phyloP scores from a whole-genome alignment of 192 early-diverging fungal species.

The Umbelopsis vinacea region DNA sequence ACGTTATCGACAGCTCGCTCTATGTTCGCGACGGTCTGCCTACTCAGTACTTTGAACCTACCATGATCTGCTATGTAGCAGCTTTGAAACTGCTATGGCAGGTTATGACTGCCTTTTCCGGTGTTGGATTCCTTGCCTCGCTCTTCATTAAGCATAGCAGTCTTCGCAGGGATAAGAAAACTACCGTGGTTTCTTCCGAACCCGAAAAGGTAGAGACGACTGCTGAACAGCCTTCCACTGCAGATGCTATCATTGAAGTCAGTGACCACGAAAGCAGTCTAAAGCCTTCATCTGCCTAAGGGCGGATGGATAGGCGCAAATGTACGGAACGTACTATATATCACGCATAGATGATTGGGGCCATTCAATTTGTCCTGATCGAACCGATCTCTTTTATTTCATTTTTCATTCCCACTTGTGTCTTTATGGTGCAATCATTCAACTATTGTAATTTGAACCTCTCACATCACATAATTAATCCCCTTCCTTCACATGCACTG shows the following conservation, averaged over 20 bases:
- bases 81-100: constrained; percentile 34
- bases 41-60: constrained; percentile 14
- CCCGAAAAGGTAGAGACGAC: background rate
- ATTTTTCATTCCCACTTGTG: too few species aligned
- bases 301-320: too few species aligned
- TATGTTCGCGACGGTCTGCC: constrained; percentile 33
- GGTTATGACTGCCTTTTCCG: constrained; percentile 25
- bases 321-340: background rate
- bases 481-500: too few species aligned
- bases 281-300: background rate
- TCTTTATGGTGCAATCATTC: too few species aligned
- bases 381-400: too few species aligned
- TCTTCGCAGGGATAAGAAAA: constrained; percentile 7
- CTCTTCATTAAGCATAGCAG: constrained; percentile 17
- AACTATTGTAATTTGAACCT: too few species aligned
- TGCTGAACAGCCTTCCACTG: background rate
- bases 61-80: constrained; percentile 28
- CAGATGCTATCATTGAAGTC: background rate
- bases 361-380: too few species aligned
- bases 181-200: background rate
- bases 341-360: background rate
- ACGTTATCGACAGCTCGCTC: constrained; percentile 23
- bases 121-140: constrained; percentile 25
- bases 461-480: too few species aligned
- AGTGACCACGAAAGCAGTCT: background rate